Evolutionary conservation across 2,329 filamentous ascomycete genomes (phyloP).

Genomic region (Juglanconis oblonga): DNA sequence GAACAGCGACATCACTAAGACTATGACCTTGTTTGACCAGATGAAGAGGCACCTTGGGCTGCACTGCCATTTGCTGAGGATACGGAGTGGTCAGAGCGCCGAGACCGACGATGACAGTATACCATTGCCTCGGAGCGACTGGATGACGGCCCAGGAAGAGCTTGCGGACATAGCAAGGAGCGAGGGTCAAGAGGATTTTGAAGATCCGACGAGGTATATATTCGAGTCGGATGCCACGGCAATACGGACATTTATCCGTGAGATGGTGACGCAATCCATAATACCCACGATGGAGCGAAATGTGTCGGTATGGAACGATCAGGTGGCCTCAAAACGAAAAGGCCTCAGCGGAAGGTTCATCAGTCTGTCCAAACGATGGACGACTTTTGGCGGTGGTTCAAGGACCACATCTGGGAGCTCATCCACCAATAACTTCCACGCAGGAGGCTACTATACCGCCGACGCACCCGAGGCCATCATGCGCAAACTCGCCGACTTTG

Average conservation of each 20-base stretch:
- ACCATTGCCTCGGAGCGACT: conserved; percentile 76
- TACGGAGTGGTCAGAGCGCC: conserved; percentile 81
- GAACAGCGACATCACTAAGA: conserved; percentile 85
- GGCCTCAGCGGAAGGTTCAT: conserved; percentile 93
- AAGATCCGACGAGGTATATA: conserved; percentile 72
- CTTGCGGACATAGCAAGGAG: conserved; percentile 68
- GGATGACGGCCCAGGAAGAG: conserved; percentile 86
- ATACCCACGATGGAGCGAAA: conserved; percentile 95
- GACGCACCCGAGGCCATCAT: conserved; percentile 86
- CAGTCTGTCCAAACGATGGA: conserved; percentile 87
- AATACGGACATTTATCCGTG: conserved; percentile 83
- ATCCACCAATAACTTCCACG: conserved; percentile 71
- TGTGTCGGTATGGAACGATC: conserved; percentile 92
- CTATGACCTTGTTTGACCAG: conserved; percentile 88
- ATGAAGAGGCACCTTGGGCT: conserved; percentile 99
- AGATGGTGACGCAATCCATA: conserved; percentile 93
- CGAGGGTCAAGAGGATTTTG: conserved; percentile 67
- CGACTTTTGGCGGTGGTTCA: conserved; percentile 70
- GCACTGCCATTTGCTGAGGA: conserved; percentile 85
- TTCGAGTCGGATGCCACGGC: conserved; percentile 91
- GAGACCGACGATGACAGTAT: conserved; percentile 90
- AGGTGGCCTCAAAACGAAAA: conserved; percentile 84
- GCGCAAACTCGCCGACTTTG: conserved; percentile 90
- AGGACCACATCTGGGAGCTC: conserved; percentile 56
- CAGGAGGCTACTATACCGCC: conserved; percentile 75